Conservation (phyloP, 1,284 basidiomycete genomes). For the Heterobasidion occidentale region DNA sequence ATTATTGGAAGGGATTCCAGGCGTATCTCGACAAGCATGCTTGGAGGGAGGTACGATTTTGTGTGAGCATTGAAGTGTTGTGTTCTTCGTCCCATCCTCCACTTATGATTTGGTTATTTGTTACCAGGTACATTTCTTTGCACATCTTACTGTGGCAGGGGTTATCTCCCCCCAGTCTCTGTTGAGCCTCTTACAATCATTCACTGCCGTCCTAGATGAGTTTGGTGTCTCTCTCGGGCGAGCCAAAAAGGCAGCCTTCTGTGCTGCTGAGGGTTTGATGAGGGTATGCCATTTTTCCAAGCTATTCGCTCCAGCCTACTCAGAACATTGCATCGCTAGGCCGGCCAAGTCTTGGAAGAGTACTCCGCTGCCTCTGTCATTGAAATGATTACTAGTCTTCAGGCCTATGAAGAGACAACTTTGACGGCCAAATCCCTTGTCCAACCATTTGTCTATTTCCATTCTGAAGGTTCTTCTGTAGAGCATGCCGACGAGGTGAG, state of each 20-base stretch:
- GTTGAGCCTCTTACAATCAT: slow-evolving; percentile 70
- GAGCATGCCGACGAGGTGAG: slow-evolving; percentile 56
- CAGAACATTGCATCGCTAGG: slow-evolving; percentile 27
- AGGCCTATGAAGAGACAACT: slow-evolving; percentile 56
- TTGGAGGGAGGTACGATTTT: slow-evolving; percentile 83
- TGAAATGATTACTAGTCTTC: slow-evolving; percentile 61
- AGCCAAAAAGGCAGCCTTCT: slow-evolving; percentile 78
- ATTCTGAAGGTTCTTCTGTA: slow-evolving; percentile 30
- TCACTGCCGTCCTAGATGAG: slow-evolving; percentile 82
- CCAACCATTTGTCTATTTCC: slow-evolving; percentile 45
- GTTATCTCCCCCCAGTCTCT: slow-evolving; percentile 74
- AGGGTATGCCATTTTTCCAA: slow-evolving; percentile 37
- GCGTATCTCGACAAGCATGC: slow-evolving; percentile 77
- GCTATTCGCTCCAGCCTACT: neutral
- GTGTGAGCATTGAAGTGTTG: slow-evolving; percentile 43
- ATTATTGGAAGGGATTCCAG: slow-evolving; percentile 85
- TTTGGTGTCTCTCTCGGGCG: slow-evolving; percentile 84
- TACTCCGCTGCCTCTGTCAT: slow-evolving; percentile 41
- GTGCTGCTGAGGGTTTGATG: slow-evolving; percentile 83
- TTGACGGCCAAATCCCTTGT: slow-evolving; percentile 51
- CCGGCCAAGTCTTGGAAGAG: slow-evolving; percentile 48
- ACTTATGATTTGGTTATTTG: neutral
- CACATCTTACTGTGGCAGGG: slow-evolving; percentile 71
- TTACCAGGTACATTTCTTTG: slow-evolving; percentile 81
- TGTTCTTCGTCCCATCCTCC: neutral